These are phyloP conservation scores for Botrytis sinoallii DNA, from an alignment of 2,329 filamentous ascomycete species.

Conservation along the genomic window DNA sequence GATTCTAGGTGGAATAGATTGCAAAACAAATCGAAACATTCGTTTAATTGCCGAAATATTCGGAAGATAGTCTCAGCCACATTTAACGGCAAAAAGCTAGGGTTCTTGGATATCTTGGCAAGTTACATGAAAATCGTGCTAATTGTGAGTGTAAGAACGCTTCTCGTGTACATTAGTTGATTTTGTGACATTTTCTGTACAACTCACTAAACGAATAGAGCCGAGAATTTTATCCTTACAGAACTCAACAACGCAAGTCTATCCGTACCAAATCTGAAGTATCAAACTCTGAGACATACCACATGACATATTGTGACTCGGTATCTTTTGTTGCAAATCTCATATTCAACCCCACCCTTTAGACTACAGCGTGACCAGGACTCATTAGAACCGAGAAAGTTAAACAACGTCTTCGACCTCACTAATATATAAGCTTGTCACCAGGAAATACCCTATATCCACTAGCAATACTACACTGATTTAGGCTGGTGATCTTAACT, in stretches of 20 bases:
- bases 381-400: neutral
- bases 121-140: neutral
- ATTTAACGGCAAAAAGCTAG: neutral
- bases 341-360: neutral
- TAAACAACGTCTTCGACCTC: neutral
- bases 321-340: neutral
- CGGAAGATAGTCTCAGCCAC: neutral
- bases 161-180: neutral
- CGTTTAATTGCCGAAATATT: neutral
- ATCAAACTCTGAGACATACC: neutral
- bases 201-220: neutral
- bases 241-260: neutral
- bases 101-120: neutral
- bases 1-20: neutral
- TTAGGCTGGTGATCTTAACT: neutral
- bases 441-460: neutral
- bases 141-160: neutral
- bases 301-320: neutral
- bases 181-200: neutral
- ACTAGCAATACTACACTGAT: neutral
- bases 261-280: neutral
- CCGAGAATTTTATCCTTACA: neutral
- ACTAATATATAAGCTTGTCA: neutral
- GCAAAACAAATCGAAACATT: neutral
- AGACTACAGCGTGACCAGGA: neutral